Evolutionary conservation across 192 early-diverging fungal species (phyloP).

Genomic region (Podila epicladia): DNA sequence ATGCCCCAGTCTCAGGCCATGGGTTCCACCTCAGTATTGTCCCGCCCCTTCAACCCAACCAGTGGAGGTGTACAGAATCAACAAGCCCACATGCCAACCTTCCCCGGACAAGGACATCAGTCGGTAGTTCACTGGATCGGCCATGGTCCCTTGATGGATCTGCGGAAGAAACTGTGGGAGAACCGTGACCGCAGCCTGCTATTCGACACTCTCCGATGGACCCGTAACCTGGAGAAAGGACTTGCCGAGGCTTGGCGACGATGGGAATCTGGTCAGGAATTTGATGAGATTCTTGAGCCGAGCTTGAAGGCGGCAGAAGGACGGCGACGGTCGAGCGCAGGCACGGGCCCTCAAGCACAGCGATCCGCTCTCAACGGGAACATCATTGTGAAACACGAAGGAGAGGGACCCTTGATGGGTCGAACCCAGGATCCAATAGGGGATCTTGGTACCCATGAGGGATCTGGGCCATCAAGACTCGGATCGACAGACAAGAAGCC

Average conservation of each 20-base stretch:
- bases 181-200: conserved; percentile 80
- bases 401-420: not conserved
- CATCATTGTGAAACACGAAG: conserved; percentile 21
- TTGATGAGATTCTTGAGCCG: conserved; percentile 51
- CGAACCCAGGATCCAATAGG: not conserved
- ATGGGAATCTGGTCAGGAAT: conserved; percentile 72
- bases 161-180: conserved; percentile 77
- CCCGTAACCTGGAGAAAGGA: conserved; percentile 82
- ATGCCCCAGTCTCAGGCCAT: not conserved
- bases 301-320: not conserved
- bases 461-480: not conserved
- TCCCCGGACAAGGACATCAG: conserved; percentile 9
- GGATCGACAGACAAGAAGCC: no score
- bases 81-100: not conserved
- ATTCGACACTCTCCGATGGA: conserved; percentile 92
- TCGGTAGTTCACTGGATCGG: conserved; percentile 54
- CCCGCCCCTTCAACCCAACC: not conserved
- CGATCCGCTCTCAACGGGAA: conserved; percentile 14
- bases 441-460: not conserved
- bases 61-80: not conserved
- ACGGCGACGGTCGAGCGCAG: conserved; percentile 3
- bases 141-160: conserved; percentile 64
- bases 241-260: conserved; percentile 76
- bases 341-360: not conserved
- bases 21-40: no score